Base-by-base conservation (phyloP, 179 eudicot species). In the Monotropa hypopitys region DNA sequence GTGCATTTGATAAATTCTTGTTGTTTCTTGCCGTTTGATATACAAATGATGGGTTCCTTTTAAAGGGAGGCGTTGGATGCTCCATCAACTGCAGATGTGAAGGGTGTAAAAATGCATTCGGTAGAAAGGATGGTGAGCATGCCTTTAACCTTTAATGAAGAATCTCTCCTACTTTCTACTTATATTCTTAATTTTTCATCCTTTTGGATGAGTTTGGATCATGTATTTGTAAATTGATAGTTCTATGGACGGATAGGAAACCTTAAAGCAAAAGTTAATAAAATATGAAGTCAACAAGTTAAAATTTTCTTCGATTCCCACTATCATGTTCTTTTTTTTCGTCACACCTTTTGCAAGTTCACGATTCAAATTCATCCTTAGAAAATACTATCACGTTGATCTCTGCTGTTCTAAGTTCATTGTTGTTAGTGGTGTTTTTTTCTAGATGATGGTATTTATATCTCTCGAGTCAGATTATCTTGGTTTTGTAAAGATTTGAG, bases 51-150 rank as follows among this genome's bases (percentile, higher is more conserved):
- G 70, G 23, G 57, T 73, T 57, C 30, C 35, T 74, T 80, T 74
- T 67, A 74, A 57, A 95, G 99, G 97, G 94, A 57, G 99, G 99
- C 72, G 99, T 95, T 81, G 97, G 99, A 69, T 95, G 99, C 89
- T 93, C 97, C 77, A 79, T 91, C 51, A 88, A 83, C 83, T 95
- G 97, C 86, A 86, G 99, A 87, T 95, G 99, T 57, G 97, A 95
- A 82, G 97, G 97, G 43, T 95, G 99, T 79, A 93, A 93, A 81
- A 95, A 95, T 80, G 89, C 97, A 74, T 95, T 93, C 79, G 99
- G 99, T 62, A 83, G 92, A 85, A 95, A 91, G 83, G 97, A 95
- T 79, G 98, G 98, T 94, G 74, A 89, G 97, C 79, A 4, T 53
- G n/a, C 71, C 21, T 61, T 28, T n/a, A 56, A 72, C 11, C 61